phyloP scores from a whole-genome alignment of 495 filamentous ascomycete genomes.

The Ramalina peruviana region DNA sequence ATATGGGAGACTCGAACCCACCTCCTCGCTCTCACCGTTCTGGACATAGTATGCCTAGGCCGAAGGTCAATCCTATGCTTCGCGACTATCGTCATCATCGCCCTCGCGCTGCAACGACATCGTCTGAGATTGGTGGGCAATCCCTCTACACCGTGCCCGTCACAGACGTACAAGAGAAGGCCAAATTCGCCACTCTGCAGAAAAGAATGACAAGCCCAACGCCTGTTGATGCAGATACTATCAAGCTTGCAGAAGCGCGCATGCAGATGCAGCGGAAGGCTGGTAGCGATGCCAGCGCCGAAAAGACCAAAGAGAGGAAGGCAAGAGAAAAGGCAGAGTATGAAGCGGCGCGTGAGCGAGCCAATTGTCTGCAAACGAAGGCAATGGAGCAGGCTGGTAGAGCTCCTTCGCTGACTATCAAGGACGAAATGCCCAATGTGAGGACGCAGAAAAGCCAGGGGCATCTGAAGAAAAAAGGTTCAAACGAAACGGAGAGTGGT shows the following conservation, averaged over 20 bases:
- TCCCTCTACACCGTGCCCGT: no score
- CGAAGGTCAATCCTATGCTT: background rate
- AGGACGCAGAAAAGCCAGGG: background rate
- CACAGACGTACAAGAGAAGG: no score
- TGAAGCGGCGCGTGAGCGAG: background rate
- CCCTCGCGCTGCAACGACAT: no score
- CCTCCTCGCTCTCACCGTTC: background rate
- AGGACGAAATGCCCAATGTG: background rate
- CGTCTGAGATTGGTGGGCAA: no score
- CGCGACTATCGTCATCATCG: background rate
- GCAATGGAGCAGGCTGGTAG: conserved; percentile 1
- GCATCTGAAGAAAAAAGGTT: background rate
- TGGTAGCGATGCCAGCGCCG: background rate
- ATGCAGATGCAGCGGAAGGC: conserved; percentile 1
- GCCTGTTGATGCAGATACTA: conserved; percentile 4
- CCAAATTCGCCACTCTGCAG: background rate
- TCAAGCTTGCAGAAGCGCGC: conserved; percentile 8
- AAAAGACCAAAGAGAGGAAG: background rate
- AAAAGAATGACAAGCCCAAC: background rate
- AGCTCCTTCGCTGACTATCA: background rate
- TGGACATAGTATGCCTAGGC: background rate
- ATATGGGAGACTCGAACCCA: conserved; percentile 1
- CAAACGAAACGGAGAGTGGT: background rate
- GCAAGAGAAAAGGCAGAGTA: background rate
- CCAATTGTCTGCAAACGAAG: background rate